These are phyloP conservation scores for Cercospora beticola DNA, from an alignment of 2,329 filamentous ascomycete genomes.

Conservation along the genomic window DNA sequence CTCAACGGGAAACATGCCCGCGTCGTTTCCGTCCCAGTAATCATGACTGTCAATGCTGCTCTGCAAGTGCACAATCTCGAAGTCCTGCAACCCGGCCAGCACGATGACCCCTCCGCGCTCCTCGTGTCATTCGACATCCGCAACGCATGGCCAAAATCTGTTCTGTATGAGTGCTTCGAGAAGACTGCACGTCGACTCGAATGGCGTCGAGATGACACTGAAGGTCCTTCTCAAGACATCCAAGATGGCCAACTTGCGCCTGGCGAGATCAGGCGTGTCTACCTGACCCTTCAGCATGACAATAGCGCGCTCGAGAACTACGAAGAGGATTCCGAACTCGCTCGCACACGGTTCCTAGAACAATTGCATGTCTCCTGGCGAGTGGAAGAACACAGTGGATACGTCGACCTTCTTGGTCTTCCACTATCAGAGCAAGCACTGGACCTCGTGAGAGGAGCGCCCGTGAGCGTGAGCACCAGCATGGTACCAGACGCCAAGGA, in stretches of 20 bases:
- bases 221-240: constrained; percentile 4
- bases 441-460: constrained; percentile 18
- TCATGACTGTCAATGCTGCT: constrained; percentile 88
- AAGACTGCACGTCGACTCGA: constrained; percentile 6
- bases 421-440: constrained; percentile 21
- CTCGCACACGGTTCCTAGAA: constrained; percentile 22
- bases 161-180: constrained; percentile 47
- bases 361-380: constrained; percentile 26
- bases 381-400: constrained; percentile 26
- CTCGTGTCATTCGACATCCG: constrained; percentile 79
- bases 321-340: constrained; percentile 19
- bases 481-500: background rate
- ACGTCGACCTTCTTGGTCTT: constrained; percentile 24
- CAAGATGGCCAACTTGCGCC: constrained; percentile 21
- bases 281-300: constrained; percentile 16
- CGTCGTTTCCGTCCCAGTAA: constrained; percentile 68
- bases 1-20: constrained; percentile 24
- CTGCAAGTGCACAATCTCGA: constrained; percentile 80
- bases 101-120: constrained; percentile 61
- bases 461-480: constrained; percentile 14
- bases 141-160: constrained; percentile 83
- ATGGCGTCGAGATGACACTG: constrained; percentile 7
- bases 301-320: background rate
- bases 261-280: constrained; percentile 27
- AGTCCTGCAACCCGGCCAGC: constrained; percentile 59